These are phyloP conservation scores for Sphagnum contortum DNA, from an alignment of 225 moss, liverwort and hornwort genomes.

Conservation along the genomic window DNA sequence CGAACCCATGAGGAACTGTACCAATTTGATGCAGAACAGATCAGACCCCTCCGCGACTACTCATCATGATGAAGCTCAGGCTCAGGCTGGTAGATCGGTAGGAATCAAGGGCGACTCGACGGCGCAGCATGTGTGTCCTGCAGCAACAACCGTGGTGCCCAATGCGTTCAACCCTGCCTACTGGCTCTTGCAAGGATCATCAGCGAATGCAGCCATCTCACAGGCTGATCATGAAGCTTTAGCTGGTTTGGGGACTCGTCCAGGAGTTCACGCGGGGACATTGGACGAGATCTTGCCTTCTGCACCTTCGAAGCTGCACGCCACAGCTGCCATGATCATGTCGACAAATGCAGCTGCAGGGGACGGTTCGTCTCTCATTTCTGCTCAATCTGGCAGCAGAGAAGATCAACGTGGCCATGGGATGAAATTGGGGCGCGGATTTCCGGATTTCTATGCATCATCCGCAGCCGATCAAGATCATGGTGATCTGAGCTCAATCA, in stretches of 20 bases:
- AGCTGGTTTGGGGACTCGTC: no score
- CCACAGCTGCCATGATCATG: background rate
- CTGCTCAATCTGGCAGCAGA: no score
- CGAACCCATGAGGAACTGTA: slow-evolving; percentile 8
- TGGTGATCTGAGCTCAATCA: slow-evolving; percentile 38
- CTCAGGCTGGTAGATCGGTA: background rate
- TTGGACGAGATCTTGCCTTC: slow-evolving; percentile 9
- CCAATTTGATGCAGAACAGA: background rate
- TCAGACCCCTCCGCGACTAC: no score
- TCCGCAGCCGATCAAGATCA: slow-evolving; percentile 7
- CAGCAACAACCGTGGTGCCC: slow-evolving; percentile 50
- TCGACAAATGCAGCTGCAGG: background rate
- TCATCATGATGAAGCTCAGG: no score
- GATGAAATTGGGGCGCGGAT: no score
- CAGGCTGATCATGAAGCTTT: no score
- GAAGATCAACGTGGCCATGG: no score
- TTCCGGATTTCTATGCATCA: no score
- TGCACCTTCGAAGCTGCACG: background rate
- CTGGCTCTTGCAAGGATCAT: slow-evolving; percentile 51
- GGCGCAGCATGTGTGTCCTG: background rate
- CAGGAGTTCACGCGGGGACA: background rate
- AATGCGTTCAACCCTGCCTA: slow-evolving; percentile 73
- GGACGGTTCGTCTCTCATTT: no score
- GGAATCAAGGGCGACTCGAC: slow-evolving; percentile 14
- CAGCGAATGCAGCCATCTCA: no score